Evolutionary conservation across 2,329 filamentous ascomycete genomes (phyloP).

Genomic region (Colletotrichum eleusines): DNA sequence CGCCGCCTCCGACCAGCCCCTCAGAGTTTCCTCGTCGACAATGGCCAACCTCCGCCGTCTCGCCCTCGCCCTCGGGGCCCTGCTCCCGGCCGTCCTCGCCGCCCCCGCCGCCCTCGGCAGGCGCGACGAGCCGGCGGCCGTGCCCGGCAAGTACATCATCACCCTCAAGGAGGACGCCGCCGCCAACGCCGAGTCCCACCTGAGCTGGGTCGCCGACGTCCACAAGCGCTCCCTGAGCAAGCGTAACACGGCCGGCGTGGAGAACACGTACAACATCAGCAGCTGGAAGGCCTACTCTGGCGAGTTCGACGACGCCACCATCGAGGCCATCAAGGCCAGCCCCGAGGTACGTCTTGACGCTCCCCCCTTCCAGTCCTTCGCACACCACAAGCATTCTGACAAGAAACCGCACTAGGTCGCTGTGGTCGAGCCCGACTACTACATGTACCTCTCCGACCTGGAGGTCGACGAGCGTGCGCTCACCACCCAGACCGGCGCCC

Average conservation of each 20-base stretch:
- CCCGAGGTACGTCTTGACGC: conserved; percentile 49
- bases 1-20: conserved; percentile 9
- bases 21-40: conserved; percentile 23
- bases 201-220: conserved; percentile 47
- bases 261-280: conserved; percentile 44
- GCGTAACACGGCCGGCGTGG: conserved; percentile 45
- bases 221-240: conserved; percentile 50
- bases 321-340: conserved; percentile 55
- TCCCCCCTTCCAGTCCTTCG: too few species aligned
- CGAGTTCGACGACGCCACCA: conserved; percentile 55
- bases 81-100: conserved; percentile 48
- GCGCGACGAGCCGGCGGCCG: conserved; percentile 48
- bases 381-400: background rate
- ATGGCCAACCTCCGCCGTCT: conserved; percentile 50
- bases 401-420: conserved; percentile 46
- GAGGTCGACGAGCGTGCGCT: conserved; percentile 37
- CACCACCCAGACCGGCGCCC: conserved; percentile 51
- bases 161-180: conserved; percentile 56
- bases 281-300: conserved; percentile 59
- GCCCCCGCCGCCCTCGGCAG: conserved; percentile 44
- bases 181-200: conserved; percentile 48
- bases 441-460: conserved; percentile 47
- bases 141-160: conserved; percentile 59
- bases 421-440: conserved; percentile 50
- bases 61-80: conserved; percentile 49